phyloP scores from a whole-genome alignment of 2,329 filamentous ascomycete species.

The Fusarium dlaminii region DNA sequence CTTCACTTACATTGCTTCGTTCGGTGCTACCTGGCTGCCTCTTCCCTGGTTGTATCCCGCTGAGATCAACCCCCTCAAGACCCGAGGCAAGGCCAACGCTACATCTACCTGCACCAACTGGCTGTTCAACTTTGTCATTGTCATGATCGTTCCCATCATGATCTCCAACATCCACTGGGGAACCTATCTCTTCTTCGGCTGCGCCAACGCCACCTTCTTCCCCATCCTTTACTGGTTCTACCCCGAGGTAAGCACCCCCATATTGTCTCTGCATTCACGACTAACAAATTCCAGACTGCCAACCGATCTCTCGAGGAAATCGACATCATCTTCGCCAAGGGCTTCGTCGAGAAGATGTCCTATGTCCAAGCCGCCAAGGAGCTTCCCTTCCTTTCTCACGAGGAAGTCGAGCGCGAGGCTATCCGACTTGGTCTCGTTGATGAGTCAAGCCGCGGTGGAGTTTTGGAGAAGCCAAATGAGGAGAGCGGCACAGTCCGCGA shows the following conservation, averaged over 20 bases:
- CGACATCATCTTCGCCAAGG: conserved; percentile 69
- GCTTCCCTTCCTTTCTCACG: conserved; percentile 61
- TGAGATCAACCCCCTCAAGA: conserved; percentile 62
- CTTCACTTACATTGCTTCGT: conserved; percentile 75
- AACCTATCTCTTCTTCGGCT: conserved; percentile 60
- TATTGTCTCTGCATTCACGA: accelerated
- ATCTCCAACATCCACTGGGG: conserved; percentile 67
- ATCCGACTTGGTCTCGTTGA: conserved; percentile 38
- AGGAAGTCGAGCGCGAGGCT: conserved; percentile 62
- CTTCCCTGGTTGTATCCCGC: conserved; percentile 69
- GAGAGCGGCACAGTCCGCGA: conserved; percentile 27
- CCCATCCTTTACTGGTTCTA: conserved; percentile 61
- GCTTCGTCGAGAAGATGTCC: conserved; percentile 65
- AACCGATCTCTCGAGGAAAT: conserved; percentile 62
- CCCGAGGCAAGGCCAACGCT: conserved; percentile 57
- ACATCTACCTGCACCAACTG: conserved; percentile 72
- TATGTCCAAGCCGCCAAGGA: conserved; percentile 68
- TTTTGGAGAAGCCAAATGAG: conserved; percentile 30
- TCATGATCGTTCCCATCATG: conserved; percentile 72
- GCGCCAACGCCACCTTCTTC: conserved; percentile 61
- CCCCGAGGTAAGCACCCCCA: conserved; percentile 42
- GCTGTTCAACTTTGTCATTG: conserved; percentile 58
- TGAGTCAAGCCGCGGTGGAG: conserved; percentile 16
- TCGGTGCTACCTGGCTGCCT: conserved; percentile 72
- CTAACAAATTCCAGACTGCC: conserved; percentile 45